These are phyloP conservation scores for Cenchrus purpureus DNA, from an alignment of 176 grass and related monocot species.

Conservation along the genomic window DNA sequence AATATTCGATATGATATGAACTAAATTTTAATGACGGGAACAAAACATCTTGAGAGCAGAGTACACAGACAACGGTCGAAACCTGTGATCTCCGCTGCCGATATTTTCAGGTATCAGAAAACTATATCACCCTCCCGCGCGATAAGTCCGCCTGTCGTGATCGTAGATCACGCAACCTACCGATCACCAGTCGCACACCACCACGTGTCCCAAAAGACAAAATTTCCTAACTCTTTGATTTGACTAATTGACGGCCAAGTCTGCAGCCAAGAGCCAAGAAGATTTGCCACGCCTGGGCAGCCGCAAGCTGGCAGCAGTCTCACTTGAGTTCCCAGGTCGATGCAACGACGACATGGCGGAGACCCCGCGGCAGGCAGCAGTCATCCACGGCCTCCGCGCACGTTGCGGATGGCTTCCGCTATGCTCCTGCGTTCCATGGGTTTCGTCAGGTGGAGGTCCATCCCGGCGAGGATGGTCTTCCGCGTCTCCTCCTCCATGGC, in stretches of 20 bases:
- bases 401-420: conserved; percentile 21
- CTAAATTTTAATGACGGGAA: too few species aligned
- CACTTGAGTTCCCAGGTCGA: background rate
- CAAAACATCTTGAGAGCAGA: background rate
- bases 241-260: background rate
- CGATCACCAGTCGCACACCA: too few species aligned
- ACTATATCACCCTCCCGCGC: too few species aligned
- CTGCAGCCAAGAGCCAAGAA: background rate
- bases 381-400: background rate
- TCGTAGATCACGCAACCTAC: background rate
- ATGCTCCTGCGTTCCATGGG: conserved; percentile 45
- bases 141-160: background rate
- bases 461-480: conserved; percentile 43
- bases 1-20: too few species aligned
- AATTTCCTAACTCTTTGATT: background rate
- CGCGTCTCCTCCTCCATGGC: conserved; percentile 36
- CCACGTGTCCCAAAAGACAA: background rate
- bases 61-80: background rate
- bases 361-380: too few species aligned
- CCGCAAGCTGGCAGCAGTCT: background rate
- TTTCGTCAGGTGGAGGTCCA: conserved; percentile 67
- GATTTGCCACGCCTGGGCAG: too few species aligned
- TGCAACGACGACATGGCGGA: too few species aligned
- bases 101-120: background rate
- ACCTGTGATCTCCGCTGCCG: background rate